These are phyloP conservation scores for Suillus clintonianus DNA, from an alignment of 768 basidiomycete species.

Conservation along the genomic window DNA sequence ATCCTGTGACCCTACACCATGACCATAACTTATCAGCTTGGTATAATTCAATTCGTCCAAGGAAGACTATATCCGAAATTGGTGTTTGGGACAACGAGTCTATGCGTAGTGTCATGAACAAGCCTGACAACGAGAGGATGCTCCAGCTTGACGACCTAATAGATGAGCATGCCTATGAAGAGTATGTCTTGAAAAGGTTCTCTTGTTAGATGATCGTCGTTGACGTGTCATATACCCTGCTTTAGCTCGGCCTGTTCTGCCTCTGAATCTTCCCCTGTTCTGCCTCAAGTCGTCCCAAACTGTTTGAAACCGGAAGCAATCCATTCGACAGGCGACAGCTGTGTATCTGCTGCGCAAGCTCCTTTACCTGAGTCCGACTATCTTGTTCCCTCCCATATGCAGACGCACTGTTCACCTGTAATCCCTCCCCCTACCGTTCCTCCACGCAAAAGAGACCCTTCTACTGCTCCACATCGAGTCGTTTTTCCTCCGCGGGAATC, in stretches of 20 bases:
- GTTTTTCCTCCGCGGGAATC: constrained; percentile 72
- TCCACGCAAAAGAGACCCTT: constrained; percentile 56
- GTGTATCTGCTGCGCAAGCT: constrained; percentile 34
- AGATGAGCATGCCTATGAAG: constrained; percentile 73
- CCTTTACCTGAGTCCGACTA: constrained; percentile 28
- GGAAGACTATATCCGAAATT: constrained; percentile 40
- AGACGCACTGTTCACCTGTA: constrained; percentile 57
- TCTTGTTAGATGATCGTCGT: constrained; percentile 12
- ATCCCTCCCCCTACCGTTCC: constrained; percentile 67
- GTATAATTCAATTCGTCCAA: constrained; percentile 51
- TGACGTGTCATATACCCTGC: constrained; percentile 5
- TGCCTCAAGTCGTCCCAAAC: constrained; percentile 16
- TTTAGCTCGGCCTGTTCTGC: constrained; percentile 21
- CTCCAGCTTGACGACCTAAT: constrained; percentile 73
- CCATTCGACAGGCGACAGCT: constrained; percentile 27
- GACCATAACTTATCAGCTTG: constrained; percentile 56
- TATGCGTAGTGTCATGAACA: constrained; percentile 40
- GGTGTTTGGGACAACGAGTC: constrained; percentile 47
- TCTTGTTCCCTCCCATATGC: constrained; percentile 35
- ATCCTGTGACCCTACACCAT: constrained; percentile 51
- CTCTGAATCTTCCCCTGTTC: constrained; percentile 18
- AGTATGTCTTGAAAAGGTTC: constrained; percentile 46
- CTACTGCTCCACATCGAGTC: constrained; percentile 55
- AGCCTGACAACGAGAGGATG: constrained; percentile 55
- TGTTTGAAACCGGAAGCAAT: constrained; percentile 39